Conservation (phyloP, 1,139 yeast species). For the Debaryomyces psychrophilus region DNA sequence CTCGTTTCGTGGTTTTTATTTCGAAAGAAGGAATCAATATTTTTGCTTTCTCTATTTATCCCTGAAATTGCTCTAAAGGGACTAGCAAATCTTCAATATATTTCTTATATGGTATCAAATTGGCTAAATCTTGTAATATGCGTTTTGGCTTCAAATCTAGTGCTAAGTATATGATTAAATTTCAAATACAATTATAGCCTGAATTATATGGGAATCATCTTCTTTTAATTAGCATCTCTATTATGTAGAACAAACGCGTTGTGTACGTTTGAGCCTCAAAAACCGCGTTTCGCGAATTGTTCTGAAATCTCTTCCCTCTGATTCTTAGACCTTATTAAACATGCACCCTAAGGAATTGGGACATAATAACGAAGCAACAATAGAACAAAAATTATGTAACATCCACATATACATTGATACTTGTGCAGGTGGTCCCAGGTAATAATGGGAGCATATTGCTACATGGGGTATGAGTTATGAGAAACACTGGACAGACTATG, state of each 20-base stretch:
- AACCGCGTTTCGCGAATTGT: constrained; percentile 10
- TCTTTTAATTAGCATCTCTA: constrained; percentile 6
- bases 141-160: not conserved
- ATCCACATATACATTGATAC: not conserved
- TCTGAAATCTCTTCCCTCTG: not conserved
- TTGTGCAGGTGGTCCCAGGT: not conserved
- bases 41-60: constrained; percentile 1
- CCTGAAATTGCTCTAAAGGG: constrained; percentile 7
- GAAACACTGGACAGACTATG: not conserved
- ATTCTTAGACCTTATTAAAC: not conserved
- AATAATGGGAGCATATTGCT: not conserved
- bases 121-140: not conserved
- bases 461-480: not conserved
- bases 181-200: constrained; percentile 4
- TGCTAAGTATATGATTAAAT: constrained; percentile 2
- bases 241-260: constrained; percentile 9
- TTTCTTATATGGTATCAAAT: not conserved
- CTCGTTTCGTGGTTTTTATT: constrained; percentile 1
- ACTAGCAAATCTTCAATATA: constrained; percentile 2
- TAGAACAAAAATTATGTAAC: constrained; percentile 4
- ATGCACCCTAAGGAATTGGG: not conserved
- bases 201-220: constrained; percentile 7
- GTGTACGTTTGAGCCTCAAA: constrained; percentile 4
- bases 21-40: constrained; percentile 6
- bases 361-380: not conserved